These are phyloP conservation scores for Populus hybrid DNA, from an alignment of 441 rosid species.

Conservation along the genomic window DNA sequence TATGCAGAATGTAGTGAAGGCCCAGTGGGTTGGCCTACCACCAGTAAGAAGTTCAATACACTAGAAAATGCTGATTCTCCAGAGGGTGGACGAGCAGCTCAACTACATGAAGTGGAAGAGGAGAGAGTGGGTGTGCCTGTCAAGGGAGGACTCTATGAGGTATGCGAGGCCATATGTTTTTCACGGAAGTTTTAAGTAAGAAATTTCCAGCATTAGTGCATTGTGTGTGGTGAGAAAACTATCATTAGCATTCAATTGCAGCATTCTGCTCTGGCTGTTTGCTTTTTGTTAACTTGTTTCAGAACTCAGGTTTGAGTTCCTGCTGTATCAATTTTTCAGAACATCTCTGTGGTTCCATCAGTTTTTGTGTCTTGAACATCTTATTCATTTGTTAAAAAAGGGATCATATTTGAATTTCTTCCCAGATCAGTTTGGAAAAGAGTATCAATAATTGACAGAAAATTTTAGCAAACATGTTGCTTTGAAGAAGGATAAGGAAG, in stretches of 20 bases:
- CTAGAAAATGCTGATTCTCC: constrained; percentile 28
- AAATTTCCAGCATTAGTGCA: neutral
- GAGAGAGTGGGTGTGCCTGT: constrained; percentile 98
- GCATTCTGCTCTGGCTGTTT: neutral
- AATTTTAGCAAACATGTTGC: neutral
- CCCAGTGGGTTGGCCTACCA: constrained; percentile 43
- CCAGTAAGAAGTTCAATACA: constrained; percentile 32
- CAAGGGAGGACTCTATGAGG: constrained; percentile 98
- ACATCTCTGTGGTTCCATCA: neutral
- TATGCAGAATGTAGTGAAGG: constrained; percentile 97
- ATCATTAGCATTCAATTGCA: neutral
- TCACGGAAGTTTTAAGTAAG: neutral
- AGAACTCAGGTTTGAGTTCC: neutral
- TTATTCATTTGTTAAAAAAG: neutral
- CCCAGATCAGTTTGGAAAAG: neutral
- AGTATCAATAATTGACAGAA: neutral
- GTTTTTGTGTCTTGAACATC: neutral
- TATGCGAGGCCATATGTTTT: constrained; percentile 13
- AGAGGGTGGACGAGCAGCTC: constrained; percentile 36
- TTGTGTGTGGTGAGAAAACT: neutral
- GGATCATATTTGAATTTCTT: neutral
- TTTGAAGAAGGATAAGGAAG: neutral
- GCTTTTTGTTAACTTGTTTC: neutral
- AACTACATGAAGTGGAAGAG: constrained; percentile 61
- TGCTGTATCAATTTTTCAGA: neutral